Conservation (phyloP, 2,329 filamentous ascomycete genomes). For the Fusarium chaquense region DNA sequence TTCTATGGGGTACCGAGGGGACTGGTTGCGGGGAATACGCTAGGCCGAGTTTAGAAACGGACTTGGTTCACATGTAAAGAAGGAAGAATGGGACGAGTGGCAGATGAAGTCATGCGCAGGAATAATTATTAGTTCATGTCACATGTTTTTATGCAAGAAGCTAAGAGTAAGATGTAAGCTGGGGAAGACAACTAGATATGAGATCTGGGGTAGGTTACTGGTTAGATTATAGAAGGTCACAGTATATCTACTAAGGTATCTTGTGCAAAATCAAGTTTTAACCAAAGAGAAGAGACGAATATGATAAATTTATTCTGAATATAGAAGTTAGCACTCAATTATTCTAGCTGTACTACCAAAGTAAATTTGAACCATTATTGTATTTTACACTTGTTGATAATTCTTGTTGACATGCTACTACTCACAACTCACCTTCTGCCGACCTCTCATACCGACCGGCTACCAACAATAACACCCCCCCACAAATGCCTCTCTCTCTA, state of each 20-base stretch:
- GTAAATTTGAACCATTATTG: background rate
- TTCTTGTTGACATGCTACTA: background rate
- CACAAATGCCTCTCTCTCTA: slow-evolving; percentile 34
- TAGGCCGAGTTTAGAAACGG: slow-evolving; percentile 42
- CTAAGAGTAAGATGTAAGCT: background rate
- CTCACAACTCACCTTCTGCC: slow-evolving; percentile 19
- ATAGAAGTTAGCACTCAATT: background rate
- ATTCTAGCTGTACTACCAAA: background rate
- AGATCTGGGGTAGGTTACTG: slow-evolving; percentile 20
- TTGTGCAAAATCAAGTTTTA: background rate
- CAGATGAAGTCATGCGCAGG: slow-evolving; percentile 48
- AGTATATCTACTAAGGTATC: background rate
- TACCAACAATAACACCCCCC: slow-evolving; percentile 25
- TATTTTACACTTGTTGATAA: background rate
- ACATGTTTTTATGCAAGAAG: slow-evolving; percentile 21
- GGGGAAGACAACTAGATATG: background rate
- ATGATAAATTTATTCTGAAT: background rate
- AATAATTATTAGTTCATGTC: slow-evolving; percentile 26
- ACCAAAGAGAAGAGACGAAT: background rate
- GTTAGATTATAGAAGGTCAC: background rate
- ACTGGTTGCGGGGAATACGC: slow-evolving; percentile 42
- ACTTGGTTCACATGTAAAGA: slow-evolving; percentile 49
- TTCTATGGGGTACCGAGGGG: slow-evolving; percentile 50
- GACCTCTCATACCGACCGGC: slow-evolving; percentile 41
- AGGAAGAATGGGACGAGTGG: slow-evolving; percentile 1